A percentile compares a stretch with the other conserved stretches of the same genome.
Evolutionary conservation across 495 filamentous ascomycete species (phyloP).

Genomic region (Xylaria cubensis): DNA sequence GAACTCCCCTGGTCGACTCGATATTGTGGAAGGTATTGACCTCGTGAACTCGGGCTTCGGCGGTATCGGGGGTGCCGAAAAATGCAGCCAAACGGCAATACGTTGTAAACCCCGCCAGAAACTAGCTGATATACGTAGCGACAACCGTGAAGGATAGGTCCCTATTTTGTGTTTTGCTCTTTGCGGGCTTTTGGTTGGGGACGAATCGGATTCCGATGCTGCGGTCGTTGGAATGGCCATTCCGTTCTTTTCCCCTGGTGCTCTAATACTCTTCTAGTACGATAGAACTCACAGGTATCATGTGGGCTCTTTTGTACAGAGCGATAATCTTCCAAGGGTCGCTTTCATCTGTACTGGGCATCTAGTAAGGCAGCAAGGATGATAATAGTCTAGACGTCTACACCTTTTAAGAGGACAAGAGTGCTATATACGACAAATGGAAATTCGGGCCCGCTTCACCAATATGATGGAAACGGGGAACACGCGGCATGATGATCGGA

Average conservation of each 20-base stretch:
- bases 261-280: background rate
- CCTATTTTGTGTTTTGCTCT: constrained; percentile 48
- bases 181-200: constrained; percentile 36
- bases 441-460: background rate
- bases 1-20: constrained; percentile 59
- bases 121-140: constrained; percentile 72
- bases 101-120: constrained; percentile 82
- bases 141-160: constrained; percentile 62
- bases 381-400: background rate
- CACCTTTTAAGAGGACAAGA: constrained; percentile 6
- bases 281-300: background rate
- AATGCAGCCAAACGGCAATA: constrained; percentile 80
- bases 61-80: constrained; percentile 68
- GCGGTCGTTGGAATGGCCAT: constrained; percentile 22
- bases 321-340: background rate
- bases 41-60: constrained; percentile 71
- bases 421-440: background rate
- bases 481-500: constrained; percentile 4
- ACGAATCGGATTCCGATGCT: constrained; percentile 21
- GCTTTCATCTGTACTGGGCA: background rate
- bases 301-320: background rate
- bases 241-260: background rate
- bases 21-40: constrained; percentile 66
- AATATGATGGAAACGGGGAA: background rate
- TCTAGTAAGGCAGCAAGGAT: constrained; percentile 4